These are phyloP conservation scores for Pseudozyma pruni DNA, from an alignment of 1,284 basidiomycete species.

Conservation along the genomic window DNA sequence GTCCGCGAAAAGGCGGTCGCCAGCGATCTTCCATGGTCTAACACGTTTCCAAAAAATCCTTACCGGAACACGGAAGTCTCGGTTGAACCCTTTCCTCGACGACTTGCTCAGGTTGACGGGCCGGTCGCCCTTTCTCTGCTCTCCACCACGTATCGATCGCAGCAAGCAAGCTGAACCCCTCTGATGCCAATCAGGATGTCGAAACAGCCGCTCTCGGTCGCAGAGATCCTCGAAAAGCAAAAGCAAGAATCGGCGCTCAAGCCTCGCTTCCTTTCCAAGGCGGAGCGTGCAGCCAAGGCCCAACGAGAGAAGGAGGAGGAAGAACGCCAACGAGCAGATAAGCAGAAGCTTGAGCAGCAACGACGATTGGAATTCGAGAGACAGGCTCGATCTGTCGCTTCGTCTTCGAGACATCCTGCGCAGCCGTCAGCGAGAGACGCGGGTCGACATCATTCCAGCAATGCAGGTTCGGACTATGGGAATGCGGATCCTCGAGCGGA, in stretches of 20 bases:
- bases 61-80: too few relatives aligned
- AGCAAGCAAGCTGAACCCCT: too few relatives aligned
- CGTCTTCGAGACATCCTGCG: conserved; percentile 14
- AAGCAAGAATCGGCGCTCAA: conserved; percentile 47
- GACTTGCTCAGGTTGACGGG: too few relatives aligned
- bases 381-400: conserved; percentile 66
- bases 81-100: too few relatives aligned
- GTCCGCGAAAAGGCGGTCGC: neutral
- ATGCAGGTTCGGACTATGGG: conserved; percentile 26
- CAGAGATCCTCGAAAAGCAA: conserved; percentile 56
- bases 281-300: conserved; percentile 53
- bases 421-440: neutral
- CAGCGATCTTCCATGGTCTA: too few relatives aligned
- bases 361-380: conserved; percentile 79
- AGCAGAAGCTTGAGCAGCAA: conserved; percentile 73
- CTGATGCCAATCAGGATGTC: conserved; percentile 20
- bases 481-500: conserved; percentile 19
- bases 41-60: neutral
- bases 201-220: conserved; percentile 54
- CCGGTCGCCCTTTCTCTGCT: too few relatives aligned
- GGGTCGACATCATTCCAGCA: conserved; percentile 2
- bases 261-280: conserved; percentile 59
- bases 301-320: conserved; percentile 32
- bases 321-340: conserved; percentile 58
- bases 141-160: too few relatives aligned